phyloP scores from a whole-genome alignment of 495 filamentous ascomycete genomes.

The Xylaria cubensis region DNA sequence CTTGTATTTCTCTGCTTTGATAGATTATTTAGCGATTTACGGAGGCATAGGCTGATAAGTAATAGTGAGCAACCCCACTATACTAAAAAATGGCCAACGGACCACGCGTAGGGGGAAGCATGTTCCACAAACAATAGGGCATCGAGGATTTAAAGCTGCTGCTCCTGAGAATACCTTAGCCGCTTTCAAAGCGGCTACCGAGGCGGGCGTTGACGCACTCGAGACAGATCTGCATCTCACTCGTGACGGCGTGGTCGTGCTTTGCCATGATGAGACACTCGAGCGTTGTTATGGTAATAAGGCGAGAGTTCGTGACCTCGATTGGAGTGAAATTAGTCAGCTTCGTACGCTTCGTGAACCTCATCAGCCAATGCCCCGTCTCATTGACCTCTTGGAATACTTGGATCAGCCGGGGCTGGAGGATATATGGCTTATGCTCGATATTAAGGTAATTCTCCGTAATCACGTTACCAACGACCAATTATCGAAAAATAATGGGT shows the following conservation, averaged over 20 bases:
- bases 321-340: constrained; percentile 73
- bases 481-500: neutral
- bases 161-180: constrained; percentile 87
- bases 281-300: constrained; percentile 80
- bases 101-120: constrained; percentile 33
- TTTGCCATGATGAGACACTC: constrained; percentile 74
- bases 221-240: constrained; percentile 89
- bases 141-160: constrained; percentile 80
- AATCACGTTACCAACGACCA: neutral
- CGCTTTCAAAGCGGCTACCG: constrained; percentile 75
- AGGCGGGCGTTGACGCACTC: constrained; percentile 77
- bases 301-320: constrained; percentile 73
- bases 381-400: constrained; percentile 78
- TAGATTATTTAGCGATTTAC: neutral
- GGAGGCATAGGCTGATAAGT: constrained; percentile 25
- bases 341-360: constrained; percentile 72
- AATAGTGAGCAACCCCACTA: constrained; percentile 20
- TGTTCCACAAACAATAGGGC: constrained; percentile 79
- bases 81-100: constrained; percentile 12
- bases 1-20: neutral
- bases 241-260: constrained; percentile 81
- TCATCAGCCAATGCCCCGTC: constrained; percentile 71
- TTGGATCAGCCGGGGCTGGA: constrained; percentile 65
- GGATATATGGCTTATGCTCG: constrained; percentile 80
- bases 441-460: constrained; percentile 73